Percentiles rank a stretch among this genome's conserved stretches.
Evolutionary conservation across 2,329 filamentous ascomycete species (phyloP).

Genomic region (Harringtonia aguacate): DNA sequence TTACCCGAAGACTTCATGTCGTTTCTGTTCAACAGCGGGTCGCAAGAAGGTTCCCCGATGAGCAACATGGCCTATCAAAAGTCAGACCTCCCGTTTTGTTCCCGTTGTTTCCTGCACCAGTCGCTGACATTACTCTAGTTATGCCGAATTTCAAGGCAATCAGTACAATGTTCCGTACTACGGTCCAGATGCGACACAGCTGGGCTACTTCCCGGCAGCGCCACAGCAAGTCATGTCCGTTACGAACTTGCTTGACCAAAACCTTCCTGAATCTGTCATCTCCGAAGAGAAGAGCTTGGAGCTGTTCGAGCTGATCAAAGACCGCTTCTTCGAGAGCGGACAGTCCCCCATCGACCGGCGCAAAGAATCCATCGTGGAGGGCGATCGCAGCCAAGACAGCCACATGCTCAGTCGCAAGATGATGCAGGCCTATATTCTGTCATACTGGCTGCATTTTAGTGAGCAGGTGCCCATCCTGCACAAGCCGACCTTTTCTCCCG

Average conservation of each 20-base stretch:
- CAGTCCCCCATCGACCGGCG: slow-evolving; percentile 62
- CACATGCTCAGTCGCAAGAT: slow-evolving; percentile 75
- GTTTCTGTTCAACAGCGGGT: slow-evolving; percentile 64
- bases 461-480: slow-evolving; percentile 91
- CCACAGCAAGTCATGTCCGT: slow-evolving; percentile 82
- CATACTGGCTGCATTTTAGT: slow-evolving; percentile 93
- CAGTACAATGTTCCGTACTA: slow-evolving; percentile 40
- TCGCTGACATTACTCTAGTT: slow-evolving; percentile 25
- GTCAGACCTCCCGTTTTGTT: slow-evolving; percentile 25
- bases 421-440: slow-evolving; percentile 91
- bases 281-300: slow-evolving; percentile 83
- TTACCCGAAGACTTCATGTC: slow-evolving; percentile 82
- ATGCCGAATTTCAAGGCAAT: slow-evolving; percentile 37
- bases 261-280: slow-evolving; percentile 66
- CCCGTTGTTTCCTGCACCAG: neutral
- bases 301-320: slow-evolving; percentile 69
- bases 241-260: slow-evolving; percentile 72
- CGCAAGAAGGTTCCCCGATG: slow-evolving; percentile 41
- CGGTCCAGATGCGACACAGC: slow-evolving; percentile 31
- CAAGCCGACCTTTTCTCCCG: slow-evolving; percentile 83
- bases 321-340: slow-evolving; percentile 71
- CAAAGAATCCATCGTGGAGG: slow-evolving; percentile 68
- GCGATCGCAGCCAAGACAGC: slow-evolving; percentile 55
- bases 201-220: slow-evolving; percentile 46
- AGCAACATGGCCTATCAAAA: slow-evolving; percentile 38